phyloP scores from a whole-genome alignment of 129 eudicot species.

The Helianthus tuberosus region DNA sequence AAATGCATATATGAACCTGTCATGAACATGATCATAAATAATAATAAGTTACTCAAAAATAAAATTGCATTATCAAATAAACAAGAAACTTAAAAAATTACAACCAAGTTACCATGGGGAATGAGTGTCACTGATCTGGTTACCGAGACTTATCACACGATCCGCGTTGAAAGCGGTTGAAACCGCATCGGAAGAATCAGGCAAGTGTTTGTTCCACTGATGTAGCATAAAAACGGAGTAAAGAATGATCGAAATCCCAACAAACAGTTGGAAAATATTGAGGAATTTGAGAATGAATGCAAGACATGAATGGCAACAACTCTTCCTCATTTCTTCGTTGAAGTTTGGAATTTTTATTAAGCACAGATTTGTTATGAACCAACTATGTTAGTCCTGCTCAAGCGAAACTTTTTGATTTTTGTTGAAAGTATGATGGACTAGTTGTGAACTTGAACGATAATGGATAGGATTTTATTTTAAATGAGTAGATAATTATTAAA shows the following conservation, averaged over 20 bases:
- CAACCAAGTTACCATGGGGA: slow-evolving; percentile 21
- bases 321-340: slow-evolving; percentile 43
- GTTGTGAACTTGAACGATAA: background rate
- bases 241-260: slow-evolving; percentile 57
- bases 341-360: background rate
- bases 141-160: background rate
- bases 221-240: slow-evolving; percentile 68
- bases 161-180: slow-evolving; percentile 23
- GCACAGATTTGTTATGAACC: too few species aligned
- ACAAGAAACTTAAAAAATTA: background rate
- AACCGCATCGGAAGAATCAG: background rate
- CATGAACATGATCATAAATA: slow-evolving; percentile 15
- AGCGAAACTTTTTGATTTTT: background rate
- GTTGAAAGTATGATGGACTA: background rate
- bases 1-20: slow-evolving; percentile 85
- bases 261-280: slow-evolving; percentile 54
- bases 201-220: slow-evolving; percentile 60
- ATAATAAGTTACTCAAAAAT: background rate
- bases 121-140: background rate
- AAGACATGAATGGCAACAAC: slow-evolving; percentile 56
- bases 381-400: background rate
- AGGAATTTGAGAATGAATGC: slow-evolving; percentile 73
- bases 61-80: background rate
- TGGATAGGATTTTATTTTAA: background rate
- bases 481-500: background rate